Base-by-base conservation (phyloP, 2,329 filamentous ascomycete species). In the Ophiostoma sp. region DNA sequence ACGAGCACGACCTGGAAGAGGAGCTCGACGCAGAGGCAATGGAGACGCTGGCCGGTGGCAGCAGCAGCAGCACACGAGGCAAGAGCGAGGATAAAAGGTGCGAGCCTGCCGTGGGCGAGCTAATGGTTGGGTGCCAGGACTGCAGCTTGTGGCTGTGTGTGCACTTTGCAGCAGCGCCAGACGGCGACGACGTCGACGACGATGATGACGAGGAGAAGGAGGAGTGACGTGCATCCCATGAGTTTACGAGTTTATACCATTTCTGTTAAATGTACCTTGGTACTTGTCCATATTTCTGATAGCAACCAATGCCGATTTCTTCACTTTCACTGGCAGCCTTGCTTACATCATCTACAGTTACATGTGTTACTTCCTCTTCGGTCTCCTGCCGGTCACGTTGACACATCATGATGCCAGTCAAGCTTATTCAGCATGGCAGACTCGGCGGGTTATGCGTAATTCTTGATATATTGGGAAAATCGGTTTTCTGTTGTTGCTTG, bases 141-240 rank as follows among this genome's bases (percentile, higher is more conserved):
- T 90, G 88, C 74, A 90, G 88, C 76, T 79, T 90, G 65, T 90
- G 87, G 87, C 77, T 90, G 68, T 83, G 84, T 70, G 86, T 90
- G 52, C 82, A 87, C 68, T 90, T 90, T 80, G 86, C 85, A 10
- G 81, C 88, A 17, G 78, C 87, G 36, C 83, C 80, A 15, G 78
- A 80, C 10, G 77, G 74, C 0, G 76, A 57, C 17, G 72, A 68
- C 17, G 70, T 67, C 13, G 70, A 68, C 13, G 72, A 72, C 2
- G 69, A 69, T 5, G 70, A 69, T 10, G 70, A 62, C 6, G 71
- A 69, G 4, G 67, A 65, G 15, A 67, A 64, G 10, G 62, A 52
- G n/a, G 23, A 60, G 64, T 1, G 52, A 60, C 23, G 62, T 4
- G 27, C 36, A 36, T 8, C 15, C 10, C 69, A 71, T 2, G 67